phyloP scores from a whole-genome alignment of 2,329 filamentous ascomycete genomes.

The Mariannaea elegans region DNA sequence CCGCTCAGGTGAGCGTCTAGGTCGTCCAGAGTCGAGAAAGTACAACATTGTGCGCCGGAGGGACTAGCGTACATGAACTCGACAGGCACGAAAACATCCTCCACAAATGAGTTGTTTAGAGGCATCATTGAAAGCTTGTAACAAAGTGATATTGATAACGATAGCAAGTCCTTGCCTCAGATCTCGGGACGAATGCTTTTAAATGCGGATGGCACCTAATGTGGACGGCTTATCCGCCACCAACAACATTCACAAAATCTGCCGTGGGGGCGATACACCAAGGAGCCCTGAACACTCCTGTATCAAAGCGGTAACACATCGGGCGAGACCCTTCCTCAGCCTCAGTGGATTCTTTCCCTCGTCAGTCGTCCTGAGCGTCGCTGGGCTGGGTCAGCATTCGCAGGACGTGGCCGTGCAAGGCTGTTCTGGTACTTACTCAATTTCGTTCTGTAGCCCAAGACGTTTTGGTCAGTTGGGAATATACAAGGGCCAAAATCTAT shows the following conservation, averaged over 20 bases:
- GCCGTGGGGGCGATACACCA: too few species aligned
- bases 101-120: not conserved
- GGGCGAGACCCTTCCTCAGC: too few species aligned
- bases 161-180: not conserved
- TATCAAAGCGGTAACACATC: too few species aligned
- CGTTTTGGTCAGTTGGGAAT: too few species aligned
- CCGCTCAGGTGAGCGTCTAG: not conserved
- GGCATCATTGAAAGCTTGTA: not conserved
- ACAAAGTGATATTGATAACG: not conserved
- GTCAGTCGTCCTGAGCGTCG: not conserved
- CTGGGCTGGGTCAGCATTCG: not conserved
- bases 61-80: not conserved
- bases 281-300: too few species aligned
- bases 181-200: not conserved
- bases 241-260: too few species aligned
- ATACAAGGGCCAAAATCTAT: too few species aligned
- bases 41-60: not conserved
- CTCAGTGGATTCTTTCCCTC: too few species aligned
- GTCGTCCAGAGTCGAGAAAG: not conserved
- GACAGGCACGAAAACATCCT: not conserved
- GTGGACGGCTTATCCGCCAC: too few species aligned
- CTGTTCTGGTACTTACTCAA: slow-evolving; percentile 5
- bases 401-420: too few species aligned
- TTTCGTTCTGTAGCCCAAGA: not conserved
- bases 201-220: not conserved